phyloP scores from a whole-genome alignment of 2,329 filamentous ascomycete species.

The Alternaria viburni region DNA sequence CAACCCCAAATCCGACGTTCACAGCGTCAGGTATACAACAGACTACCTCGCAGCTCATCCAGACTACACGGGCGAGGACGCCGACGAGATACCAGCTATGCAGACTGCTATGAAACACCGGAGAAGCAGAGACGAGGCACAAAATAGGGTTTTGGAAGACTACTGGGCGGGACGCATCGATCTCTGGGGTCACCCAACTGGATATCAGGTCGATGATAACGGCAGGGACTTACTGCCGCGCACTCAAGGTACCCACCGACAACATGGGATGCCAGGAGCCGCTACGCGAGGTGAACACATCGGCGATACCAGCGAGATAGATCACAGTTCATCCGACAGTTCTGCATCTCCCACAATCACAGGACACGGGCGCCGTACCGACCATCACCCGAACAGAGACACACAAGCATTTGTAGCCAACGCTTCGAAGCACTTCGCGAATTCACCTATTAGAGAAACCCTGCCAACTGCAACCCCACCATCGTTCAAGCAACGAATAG shows the following conservation, averaged over 20 bases:
- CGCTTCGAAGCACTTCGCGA: not conserved
- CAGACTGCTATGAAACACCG: constrained; percentile 17
- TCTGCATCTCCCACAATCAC: not conserved
- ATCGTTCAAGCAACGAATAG: not conserved
- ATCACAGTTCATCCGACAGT: not conserved
- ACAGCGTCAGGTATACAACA: constrained; percentile 15
- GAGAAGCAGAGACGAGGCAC: constrained; percentile 16
- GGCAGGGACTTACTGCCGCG: not conserved
- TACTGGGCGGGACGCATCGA: constrained; percentile 27
- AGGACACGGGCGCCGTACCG: not conserved
- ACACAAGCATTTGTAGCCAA: not conserved
- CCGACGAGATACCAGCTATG: constrained; percentile 14
- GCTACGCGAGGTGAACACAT: not conserved
- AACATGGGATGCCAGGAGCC: rapidly evolving
- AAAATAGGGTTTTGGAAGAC: constrained; percentile 19
- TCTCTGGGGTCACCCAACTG: constrained; percentile 17
- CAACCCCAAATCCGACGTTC: constrained; percentile 15
- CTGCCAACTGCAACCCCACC: not conserved
- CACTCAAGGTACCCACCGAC: not conserved
- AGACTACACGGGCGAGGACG: constrained; percentile 8
- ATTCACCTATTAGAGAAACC: not conserved
- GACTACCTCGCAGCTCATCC: constrained; percentile 19
- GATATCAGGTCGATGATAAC: not conserved
- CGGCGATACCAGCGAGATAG: not conserved
- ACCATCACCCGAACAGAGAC: not conserved